These are phyloP conservation scores for Epichloe scottii DNA, from an alignment of 2,329 filamentous ascomycete genomes.

Conservation along the genomic window DNA sequence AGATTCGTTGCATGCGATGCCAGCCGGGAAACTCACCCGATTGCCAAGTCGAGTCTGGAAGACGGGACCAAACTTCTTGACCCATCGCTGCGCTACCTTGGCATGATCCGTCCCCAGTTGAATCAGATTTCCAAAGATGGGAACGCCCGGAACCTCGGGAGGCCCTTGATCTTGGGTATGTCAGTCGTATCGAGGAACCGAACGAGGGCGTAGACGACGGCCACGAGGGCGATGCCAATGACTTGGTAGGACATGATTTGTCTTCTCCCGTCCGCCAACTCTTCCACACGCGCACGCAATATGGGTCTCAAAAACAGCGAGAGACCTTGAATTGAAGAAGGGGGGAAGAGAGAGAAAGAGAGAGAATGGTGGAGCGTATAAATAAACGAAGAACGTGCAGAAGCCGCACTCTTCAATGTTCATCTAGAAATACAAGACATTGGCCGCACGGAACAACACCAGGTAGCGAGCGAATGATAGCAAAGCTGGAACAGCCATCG, in stretches of 20 bases:
- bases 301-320: neutral
- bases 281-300: neutral
- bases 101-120: constrained; percentile 48
- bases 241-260: constrained; percentile 10
- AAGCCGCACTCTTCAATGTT: no score
- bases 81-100: constrained; percentile 40
- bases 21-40: constrained; percentile 27
- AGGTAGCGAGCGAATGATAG: no score
- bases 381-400: no score
- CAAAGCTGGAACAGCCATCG: neutral
- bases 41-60: constrained; percentile 60
- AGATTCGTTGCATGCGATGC: neutral
- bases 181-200: constrained; percentile 36
- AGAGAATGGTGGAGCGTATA: no score
- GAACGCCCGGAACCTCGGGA: constrained; percentile 49
- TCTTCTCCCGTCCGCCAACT: neutral
- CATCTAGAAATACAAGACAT: no score
- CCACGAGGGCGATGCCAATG: constrained; percentile 9
- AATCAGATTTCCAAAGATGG: constrained; percentile 50
- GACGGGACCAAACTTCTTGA: constrained; percentile 48
- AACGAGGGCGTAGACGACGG: constrained; percentile 12
- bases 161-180: constrained; percentile 44
- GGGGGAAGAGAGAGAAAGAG: no score
- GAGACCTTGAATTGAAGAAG: neutral
- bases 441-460: no score